phyloP scores from a whole-genome alignment of 2,329 filamentous ascomycete species.

The Xylaria multiplex region DNA sequence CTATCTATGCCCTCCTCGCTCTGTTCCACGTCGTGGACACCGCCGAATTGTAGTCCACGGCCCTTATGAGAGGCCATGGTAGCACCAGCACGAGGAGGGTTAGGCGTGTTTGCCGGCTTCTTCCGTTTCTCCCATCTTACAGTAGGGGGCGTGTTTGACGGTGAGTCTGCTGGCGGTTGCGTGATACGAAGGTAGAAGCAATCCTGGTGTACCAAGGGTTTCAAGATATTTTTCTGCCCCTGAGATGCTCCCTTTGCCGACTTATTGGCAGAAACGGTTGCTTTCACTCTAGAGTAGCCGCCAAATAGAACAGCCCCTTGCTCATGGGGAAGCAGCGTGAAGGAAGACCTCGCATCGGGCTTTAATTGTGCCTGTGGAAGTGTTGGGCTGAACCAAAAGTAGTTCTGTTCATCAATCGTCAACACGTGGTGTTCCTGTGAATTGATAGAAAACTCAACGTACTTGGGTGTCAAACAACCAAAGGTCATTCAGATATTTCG shows the following conservation, averaged over 20 bases:
- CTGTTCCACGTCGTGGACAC: conserved; percentile 91
- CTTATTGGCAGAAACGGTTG: conserved; percentile 69
- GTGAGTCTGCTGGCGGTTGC: conserved; percentile 74
- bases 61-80: conserved; percentile 97
- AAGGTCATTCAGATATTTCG: conserved; percentile 90
- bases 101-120: conserved; percentile 88
- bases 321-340: conserved; percentile 91
- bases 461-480: conserved; percentile 90
- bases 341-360: conserved; percentile 90
- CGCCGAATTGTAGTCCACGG: conserved; percentile 90
- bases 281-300: conserved; percentile 92
- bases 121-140: conserved; percentile 94
- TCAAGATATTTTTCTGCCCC: conserved; percentile 76
- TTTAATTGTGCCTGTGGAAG: conserved; percentile 83
- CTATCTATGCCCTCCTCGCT: conserved; percentile 95
- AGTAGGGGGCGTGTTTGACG: conserved; percentile 71
- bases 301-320: conserved; percentile 90
- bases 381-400: conserved; percentile 81
- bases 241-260: conserved; percentile 70
- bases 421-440: conserved; percentile 20
- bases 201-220: conserved; percentile 92
- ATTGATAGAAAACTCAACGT: neutral
- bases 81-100: conserved; percentile 83
- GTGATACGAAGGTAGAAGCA: conserved; percentile 90
- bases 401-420: conserved; percentile 64